These are phyloP conservation scores for Dalbergia oliveri DNA, from an alignment of 306 rosid species.

Conservation along the genomic window DNA sequence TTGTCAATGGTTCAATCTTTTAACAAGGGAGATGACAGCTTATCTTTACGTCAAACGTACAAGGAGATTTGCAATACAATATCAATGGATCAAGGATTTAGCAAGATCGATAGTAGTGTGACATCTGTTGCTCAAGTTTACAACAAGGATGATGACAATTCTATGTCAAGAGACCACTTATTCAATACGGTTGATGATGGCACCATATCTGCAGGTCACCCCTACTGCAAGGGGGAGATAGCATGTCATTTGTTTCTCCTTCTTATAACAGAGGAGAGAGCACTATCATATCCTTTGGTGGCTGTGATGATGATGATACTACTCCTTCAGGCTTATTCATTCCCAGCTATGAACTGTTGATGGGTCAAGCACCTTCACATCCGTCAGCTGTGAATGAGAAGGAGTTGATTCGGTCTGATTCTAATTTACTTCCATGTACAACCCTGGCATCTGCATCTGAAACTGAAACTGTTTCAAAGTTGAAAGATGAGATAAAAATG, in stretches of 20 bases:
- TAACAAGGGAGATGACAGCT: constrained; percentile 46
- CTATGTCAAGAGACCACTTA: constrained; percentile 54
- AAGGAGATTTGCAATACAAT: constrained; percentile 51
- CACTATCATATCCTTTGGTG: constrained; percentile 84
- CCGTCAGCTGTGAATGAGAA: constrained; percentile 51
- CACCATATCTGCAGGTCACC: constrained; percentile 44
- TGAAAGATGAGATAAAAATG: constrained; percentile 63
- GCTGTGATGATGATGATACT: constrained; percentile 60
- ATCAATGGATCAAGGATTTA: constrained; percentile 50
- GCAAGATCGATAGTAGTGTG: constrained; percentile 52
- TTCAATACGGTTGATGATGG: constrained; percentile 53
- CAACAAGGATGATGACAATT: constrained; percentile 53
- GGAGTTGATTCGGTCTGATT: constrained; percentile 51
- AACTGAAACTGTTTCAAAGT: constrained; percentile 53
- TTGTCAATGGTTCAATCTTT: constrained; percentile 65
- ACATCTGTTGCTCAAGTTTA: constrained; percentile 61
- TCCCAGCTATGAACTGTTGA: constrained; percentile 61
- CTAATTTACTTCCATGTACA: constrained; percentile 45
- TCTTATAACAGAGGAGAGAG: constrained; percentile 69
- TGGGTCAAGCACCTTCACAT: constrained; percentile 57
- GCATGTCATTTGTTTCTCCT: constrained; percentile 49
- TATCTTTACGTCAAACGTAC: constrained; percentile 61
- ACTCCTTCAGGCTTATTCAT: constrained; percentile 54
- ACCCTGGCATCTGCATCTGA: constrained; percentile 47
- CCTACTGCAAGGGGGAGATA: constrained; percentile 49